Percentiles rank a stretch among this genome's conserved stretches.
These are phyloP conservation scores for Ramalina intermedia DNA, from an alignment of 495 filamentous ascomycete genomes.

Conservation along the genomic window DNA sequence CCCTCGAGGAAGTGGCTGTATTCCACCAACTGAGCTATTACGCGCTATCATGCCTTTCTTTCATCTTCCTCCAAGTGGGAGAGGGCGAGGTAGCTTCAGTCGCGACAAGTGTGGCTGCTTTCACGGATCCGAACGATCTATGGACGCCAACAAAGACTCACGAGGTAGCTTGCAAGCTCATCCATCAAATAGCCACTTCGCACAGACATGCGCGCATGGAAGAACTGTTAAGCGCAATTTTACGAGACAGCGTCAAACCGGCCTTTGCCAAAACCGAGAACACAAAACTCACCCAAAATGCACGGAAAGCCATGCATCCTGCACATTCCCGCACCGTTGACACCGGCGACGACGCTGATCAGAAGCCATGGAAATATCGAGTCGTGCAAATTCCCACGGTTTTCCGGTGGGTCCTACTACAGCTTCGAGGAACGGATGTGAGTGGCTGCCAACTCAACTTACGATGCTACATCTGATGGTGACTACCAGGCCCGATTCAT, in stretches of 20 bases:
- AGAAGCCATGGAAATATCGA: slow-evolving; percentile 62
- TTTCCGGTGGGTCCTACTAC: slow-evolving; percentile 48
- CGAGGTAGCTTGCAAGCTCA: slow-evolving; percentile 23
- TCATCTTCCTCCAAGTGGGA: background rate
- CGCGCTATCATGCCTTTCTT: slow-evolving; percentile 3
- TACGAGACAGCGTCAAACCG: slow-evolving; percentile 42
- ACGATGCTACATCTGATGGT: background rate
- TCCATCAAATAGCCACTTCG: slow-evolving; percentile 22
- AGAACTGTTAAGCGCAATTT: slow-evolving; percentile 28
- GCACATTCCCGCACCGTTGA: slow-evolving; percentile 27
- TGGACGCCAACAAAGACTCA: slow-evolving; percentile 35
- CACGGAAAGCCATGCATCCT: slow-evolving; percentile 44
- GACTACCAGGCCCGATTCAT: slow-evolving; percentile 7
- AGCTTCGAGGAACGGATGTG: slow-evolving; percentile 17
- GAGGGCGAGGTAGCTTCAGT: slow-evolving; percentile 10
- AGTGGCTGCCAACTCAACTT: background rate
- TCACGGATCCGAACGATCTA: slow-evolving; percentile 33
- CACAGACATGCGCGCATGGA: slow-evolving; percentile 13
- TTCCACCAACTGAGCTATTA: background rate
- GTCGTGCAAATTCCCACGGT: slow-evolving; percentile 46
- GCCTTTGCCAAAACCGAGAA: slow-evolving; percentile 55
- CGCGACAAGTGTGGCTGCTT: slow-evolving; percentile 26
- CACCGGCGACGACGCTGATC: slow-evolving; percentile 30
- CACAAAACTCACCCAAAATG: slow-evolving; percentile 43
- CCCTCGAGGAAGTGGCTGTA: slow-evolving; percentile 2